Base-by-base conservation (phyloP, 306 rosid genomes). In the Senna siamea region DNA sequence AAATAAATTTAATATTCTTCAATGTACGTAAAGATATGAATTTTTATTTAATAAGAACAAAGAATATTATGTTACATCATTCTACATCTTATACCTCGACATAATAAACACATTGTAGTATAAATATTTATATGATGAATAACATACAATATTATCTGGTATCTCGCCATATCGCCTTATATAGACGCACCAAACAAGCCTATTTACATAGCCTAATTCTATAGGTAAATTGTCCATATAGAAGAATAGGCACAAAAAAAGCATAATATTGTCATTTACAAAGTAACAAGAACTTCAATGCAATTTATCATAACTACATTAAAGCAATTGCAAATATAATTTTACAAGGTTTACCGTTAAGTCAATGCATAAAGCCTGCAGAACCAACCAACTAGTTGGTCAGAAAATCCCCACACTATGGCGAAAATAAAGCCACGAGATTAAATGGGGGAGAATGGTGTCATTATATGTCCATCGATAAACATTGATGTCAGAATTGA, bases 271-370 rank as follows among this genome's bases (percentile, higher is more conserved):
- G 40, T 53, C 23, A 59, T 17, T 50, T 54, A 37, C 35, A 20
- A 71, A 46, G 38, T 64, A 41, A 66, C 40, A 20, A 43, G 75
- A 71, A 76, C 67, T 37, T 58, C 40, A 38, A 7, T 26, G 43
- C 9, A 38, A 70, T 61, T 26, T 40, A 62, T 22, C 62, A 32
- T n/a, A 55, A 19, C 20, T 2, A 60, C 67, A 70, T 64, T 51
- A 76, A 56, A 50, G 52, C 66, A 66, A 30, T 18, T 43, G 76
- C 75, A 73, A 78, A 26, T 26, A 74, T 79, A 19, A 59, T 66
- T 76, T 76, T 78, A 78, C 78, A 78, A 63, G 72, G 76, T 80
- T 66, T 70, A 37, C 66, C 17, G 48, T 58, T 48, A 44, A 66
- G 54, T 35, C 81, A 53, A 70, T 44, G 78, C 65, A 62, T 54